phyloP scores from a whole-genome alignment of 345 rosid genomes.

The Corchorus capsularis region DNA sequence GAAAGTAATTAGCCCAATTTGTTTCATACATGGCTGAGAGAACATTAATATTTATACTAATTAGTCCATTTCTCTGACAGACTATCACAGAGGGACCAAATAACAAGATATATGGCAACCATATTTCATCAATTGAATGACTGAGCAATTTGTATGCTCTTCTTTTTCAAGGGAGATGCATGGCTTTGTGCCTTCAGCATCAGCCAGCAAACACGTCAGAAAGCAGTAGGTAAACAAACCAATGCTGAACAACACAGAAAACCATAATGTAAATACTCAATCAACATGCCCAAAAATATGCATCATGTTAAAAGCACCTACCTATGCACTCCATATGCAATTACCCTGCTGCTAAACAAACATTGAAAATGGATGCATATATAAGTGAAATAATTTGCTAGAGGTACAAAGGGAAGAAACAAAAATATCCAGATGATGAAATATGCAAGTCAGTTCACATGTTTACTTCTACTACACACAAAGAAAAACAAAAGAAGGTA shows the following conservation, averaged over 20 bases:
- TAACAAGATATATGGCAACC: neutral
- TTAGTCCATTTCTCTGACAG: neutral
- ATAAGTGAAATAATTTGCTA: neutral
- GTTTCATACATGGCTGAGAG: neutral
- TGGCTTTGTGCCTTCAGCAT: neutral
- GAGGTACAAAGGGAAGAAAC: constrained; percentile 11
- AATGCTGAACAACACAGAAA: neutral
- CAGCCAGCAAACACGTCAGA: neutral
- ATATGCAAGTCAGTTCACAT: constrained; percentile 7
- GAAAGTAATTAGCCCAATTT: neutral
- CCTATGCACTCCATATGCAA: neutral
- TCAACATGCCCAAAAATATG: neutral
- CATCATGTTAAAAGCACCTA: neutral
- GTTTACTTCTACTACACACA: neutral
- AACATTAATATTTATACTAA: neutral
- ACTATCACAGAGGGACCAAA: neutral
- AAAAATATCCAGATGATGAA: neutral
- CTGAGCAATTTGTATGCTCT: neutral
- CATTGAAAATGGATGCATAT: neutral
- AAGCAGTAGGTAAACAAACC: neutral
- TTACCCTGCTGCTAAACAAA: constrained; percentile 2
- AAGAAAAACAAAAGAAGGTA: neutral
- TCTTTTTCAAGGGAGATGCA: neutral
- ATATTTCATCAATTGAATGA: constrained; percentile 3
- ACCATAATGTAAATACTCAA: neutral